Evolutionary conservation across 2,329 filamentous ascomycete species (phyloP), one percentile per base, ranked within the genome.

Genomic region (Talaromyces sp.): DNA sequence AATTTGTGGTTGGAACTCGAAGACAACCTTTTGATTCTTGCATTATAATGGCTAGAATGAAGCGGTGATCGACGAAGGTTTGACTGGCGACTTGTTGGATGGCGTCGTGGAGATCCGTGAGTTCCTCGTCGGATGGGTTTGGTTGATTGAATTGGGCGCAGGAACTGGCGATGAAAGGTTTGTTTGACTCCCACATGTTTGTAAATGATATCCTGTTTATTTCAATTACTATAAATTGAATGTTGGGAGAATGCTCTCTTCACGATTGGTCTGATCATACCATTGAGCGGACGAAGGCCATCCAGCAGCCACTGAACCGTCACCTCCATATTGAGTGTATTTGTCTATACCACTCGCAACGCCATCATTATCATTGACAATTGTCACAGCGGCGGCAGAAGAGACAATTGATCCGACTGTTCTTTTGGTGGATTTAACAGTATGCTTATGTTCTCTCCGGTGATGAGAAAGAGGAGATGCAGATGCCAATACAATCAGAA

Each of bases 21-120:
- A 75, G 70, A 61, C 72, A 75, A 17, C 74, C 74, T 52, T 65
- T 66, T 41, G 68, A 72, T 63, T 76, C 74, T 59, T 76, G 74
- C 64, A 76, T 67, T 37, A 75, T 63, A 58, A 75, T 65, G 25
- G 71, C 70, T 1, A 76, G 66, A 59, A 76, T 71, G 53, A 74
- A 72, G 45, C 74, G 72, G 41, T 64, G 64, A 61, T 74, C 72
- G 28, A 75, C 57, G 6, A 31, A 25, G 17, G 57, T 58, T 37
- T 55, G 63, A 22, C 65, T 65, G 7, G 72, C 66, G 2, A 69
- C 69, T 22, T 63, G 52, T 54, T 67, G 63, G 51, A 75, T 74
- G 36, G 66, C 67, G 35, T 65, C 57, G 36, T 61, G 63, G 46
- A 73, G 68, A 31, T 46, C 48, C 35, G 41, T 33, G 56, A 64